Percentiles rank a stretch among this genome's conserved stretches.
phyloP scores from a whole-genome alignment of 2,329 filamentous ascomycete species.

The Fusarium ambrosium region DNA sequence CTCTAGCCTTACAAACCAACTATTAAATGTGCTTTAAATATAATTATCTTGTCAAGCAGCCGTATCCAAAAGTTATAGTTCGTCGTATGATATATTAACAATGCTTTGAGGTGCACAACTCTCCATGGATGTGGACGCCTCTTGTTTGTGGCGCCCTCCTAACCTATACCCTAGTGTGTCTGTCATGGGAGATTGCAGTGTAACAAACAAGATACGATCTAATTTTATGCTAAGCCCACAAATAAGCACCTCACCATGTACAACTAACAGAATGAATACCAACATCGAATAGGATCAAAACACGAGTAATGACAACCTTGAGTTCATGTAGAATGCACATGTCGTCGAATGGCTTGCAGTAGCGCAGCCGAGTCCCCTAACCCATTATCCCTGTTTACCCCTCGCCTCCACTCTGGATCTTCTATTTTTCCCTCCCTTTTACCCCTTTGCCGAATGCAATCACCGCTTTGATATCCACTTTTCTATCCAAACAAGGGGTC shows the following conservation, averaged over 20 bases:
- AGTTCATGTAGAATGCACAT: slow-evolving; percentile 5
- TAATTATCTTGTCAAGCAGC: too few species aligned
- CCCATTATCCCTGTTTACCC: slow-evolving; percentile 9
- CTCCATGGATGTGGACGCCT: too few species aligned
- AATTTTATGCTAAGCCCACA: neutral
- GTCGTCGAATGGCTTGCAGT: neutral
- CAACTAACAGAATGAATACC: neutral
- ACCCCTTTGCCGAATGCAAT: slow-evolving; percentile 10
- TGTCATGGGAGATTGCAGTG: neutral
- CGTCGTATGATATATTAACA: too few species aligned
- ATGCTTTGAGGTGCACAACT: too few species aligned
- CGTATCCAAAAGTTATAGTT: too few species aligned
- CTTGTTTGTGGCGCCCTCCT: neutral
- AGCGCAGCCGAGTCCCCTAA: slow-evolving; percentile 23
- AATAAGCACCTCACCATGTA: neutral
- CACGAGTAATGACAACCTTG: neutral
- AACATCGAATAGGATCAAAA: neutral
- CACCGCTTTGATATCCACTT: slow-evolving; percentile 14
- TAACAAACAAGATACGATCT: neutral
- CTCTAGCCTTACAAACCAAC: too few species aligned
- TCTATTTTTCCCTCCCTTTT: slow-evolving; percentile 31
- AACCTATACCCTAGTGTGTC: neutral
- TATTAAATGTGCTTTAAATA: too few species aligned
- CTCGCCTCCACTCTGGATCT: slow-evolving; percentile 30
- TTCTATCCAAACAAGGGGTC: slow-evolving; percentile 28